A percentile compares a stretch with the other conserved stretches of the same genome.
These are phyloP conservation scores for Calonectria crousiana DNA, from an alignment of 2,329 filamentous ascomycete genomes.

Conservation along the genomic window DNA sequence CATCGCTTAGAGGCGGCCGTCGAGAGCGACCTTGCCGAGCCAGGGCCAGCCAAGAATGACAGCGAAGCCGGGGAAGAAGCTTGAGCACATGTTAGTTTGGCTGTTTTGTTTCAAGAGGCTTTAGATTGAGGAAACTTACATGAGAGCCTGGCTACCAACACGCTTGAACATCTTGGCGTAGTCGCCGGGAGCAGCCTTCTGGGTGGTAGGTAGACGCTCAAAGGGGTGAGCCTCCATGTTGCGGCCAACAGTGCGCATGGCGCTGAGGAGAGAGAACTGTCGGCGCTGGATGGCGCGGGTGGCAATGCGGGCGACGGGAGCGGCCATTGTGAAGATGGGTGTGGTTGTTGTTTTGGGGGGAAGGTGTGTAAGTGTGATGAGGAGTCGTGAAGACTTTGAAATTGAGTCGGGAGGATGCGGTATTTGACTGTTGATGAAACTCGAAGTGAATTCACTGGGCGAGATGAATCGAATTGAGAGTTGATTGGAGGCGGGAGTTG, in stretches of 20 bases:
- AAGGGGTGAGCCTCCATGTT: constrained; percentile 53
- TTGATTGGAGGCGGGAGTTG: constrained; percentile 32
- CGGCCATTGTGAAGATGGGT: constrained; percentile 43
- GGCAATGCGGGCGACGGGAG: constrained; percentile 45
- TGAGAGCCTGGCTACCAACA: constrained; percentile 45
- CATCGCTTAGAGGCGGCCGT: constrained; percentile 48
- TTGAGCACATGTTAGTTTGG: constrained; percentile 35
- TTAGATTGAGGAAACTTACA: constrained; percentile 46
- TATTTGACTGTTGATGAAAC: constrained; percentile 14
- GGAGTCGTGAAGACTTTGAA: constrained; percentile 20
- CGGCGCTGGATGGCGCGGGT: constrained; percentile 47
- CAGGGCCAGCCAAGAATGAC: constrained; percentile 52
- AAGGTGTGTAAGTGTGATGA: constrained; percentile 36
- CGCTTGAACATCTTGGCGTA: constrained; percentile 49
- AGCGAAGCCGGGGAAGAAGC: constrained; percentile 51
- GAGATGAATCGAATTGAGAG: constrained; percentile 38
- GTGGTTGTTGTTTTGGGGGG: constrained; percentile 24
- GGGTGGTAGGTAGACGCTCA: constrained; percentile 46
- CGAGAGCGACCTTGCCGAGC: constrained; percentile 43
- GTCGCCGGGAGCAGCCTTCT: constrained; percentile 45
- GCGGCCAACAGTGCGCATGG: constrained; percentile 49
- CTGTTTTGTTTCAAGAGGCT: not conserved
- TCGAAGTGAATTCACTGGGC: constrained; percentile 28
- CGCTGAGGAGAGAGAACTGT: constrained; percentile 50
- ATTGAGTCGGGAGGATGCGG: constrained; percentile 24